Base-by-base conservation (phyloP, 306 rosid species). In the Castanea crenata region DNA sequence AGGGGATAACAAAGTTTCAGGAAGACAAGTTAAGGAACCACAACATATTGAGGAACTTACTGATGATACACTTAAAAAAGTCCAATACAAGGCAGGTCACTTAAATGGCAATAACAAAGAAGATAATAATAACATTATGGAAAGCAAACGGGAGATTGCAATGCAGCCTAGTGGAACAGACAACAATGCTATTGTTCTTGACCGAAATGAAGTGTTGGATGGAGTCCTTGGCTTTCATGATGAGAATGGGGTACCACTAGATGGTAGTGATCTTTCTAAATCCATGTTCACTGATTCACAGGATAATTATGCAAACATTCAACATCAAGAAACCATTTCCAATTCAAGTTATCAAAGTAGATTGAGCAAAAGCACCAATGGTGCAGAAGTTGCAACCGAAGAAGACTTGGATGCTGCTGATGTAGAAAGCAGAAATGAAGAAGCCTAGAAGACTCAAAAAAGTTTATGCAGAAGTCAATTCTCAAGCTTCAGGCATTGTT, bases 191-290 rank as follows among this genome's bases (percentile, higher is more conserved):
- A 15, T 14, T 64, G 21, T 6, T 31, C 12, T 31, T 64, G 20
- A n/a, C 44, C 6, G 23, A 19, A 31, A n/a, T 15, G 70, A 64
- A 64, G 18, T 64, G 70, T 64, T 64, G 46, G 70, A 64, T 64
- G 70, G 21, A 13, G 41, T 34, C 72, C 51, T 19, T 34, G 25
- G 52, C 27, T 67, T 67, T 4, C 72, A 18, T 35, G 72, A 67
- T 34, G 72, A 34, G 72, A 67, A 67, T 67, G 72, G 72, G 72
- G 25, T 67, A 34, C 72, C 72, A 18, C 18, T 0, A 35, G 72
- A 67, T 34, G 72, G 27, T 9, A 34, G 20, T 1, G 27, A 34
- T 32, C 51, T 32, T 67, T 19, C n/a, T 4, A 21, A 67, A 14
- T 18, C 49, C 49, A 32, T 11, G 6, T n/a, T 65, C 14, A 34